phyloP scores from a whole-genome alignment of 2,329 filamentous ascomycete genomes.

The Pseudonectria foliicola region DNA sequence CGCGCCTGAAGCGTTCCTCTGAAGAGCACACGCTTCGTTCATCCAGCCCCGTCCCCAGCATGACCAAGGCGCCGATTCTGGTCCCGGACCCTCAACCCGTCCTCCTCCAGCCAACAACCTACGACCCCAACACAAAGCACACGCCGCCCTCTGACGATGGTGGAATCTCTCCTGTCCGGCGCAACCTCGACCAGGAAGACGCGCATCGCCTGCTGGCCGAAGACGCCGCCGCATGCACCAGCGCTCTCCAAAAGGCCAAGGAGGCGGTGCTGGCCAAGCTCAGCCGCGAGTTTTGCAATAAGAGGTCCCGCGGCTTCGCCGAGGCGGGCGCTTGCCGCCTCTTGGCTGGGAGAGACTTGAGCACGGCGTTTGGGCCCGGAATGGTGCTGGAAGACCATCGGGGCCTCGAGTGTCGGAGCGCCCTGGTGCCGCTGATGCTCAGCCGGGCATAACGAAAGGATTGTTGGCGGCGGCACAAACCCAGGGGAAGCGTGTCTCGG shows the following conservation, averaged over 20 bases:
- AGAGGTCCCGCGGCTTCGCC: conserved; percentile 22
- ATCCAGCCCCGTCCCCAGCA: conserved; percentile 23
- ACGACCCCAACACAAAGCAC: conserved; percentile 35
- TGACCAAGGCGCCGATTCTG: conserved; percentile 45
- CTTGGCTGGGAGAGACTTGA: conserved; percentile 24
- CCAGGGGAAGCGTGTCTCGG: conserved; percentile 1
- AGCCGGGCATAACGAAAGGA: conserved; percentile 31
- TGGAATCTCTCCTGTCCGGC: conserved; percentile 50
- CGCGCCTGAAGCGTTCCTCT: conserved; percentile 16
- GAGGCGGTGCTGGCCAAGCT: conserved; percentile 54
- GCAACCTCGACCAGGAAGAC: conserved; percentile 50
- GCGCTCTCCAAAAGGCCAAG: conserved; percentile 51
- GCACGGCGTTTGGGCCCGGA: conserved; percentile 23
- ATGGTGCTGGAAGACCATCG: conserved; percentile 36
- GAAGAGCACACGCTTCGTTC: conserved; percentile 21
- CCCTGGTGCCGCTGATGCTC: conserved; percentile 55
- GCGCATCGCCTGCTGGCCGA: conserved; percentile 49
- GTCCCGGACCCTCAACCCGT: conserved; percentile 41
- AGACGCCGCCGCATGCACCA: conserved; percentile 46
- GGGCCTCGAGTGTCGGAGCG: conserved; percentile 45
- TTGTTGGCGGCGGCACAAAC: background rate
- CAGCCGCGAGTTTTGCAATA: conserved; percentile 41
- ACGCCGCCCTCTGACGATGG: conserved; percentile 25
- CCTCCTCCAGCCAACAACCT: conserved; percentile 51
- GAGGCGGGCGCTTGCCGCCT: conserved; percentile 29